Percentiles rank a stretch among this genome's conserved stretches.
Evolutionary conservation across 148 eudicot genomes (phyloP).

Genomic region (Amaranthus hypochondriacus): DNA sequence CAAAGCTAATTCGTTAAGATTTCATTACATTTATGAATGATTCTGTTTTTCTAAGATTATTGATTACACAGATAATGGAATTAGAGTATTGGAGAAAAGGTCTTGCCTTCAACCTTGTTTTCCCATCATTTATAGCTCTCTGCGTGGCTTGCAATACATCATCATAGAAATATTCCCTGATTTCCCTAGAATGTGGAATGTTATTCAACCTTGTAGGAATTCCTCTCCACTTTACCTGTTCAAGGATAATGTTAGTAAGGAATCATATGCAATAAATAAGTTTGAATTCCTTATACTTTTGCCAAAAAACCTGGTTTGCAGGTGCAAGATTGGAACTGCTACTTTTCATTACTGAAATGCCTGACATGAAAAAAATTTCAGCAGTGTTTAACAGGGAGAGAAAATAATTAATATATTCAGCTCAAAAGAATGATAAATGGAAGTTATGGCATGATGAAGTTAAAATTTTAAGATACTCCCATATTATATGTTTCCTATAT

Average conservation of each 20-base stretch:
- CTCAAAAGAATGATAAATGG: background rate
- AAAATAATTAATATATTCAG: background rate
- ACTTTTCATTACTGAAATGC: constrained; percentile 36
- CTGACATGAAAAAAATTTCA: constrained; percentile 25
- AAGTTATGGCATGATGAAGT: background rate
- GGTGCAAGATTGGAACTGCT: constrained; percentile 31
- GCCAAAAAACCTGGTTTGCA: constrained; percentile 35
- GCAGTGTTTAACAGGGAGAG: background rate
- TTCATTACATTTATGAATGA: background rate
- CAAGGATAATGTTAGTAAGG: constrained; percentile 31
- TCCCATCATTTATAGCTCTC: constrained; percentile 75
- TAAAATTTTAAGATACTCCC: background rate
- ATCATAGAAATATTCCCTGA: constrained; percentile 85
- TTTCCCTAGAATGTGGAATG: constrained; percentile 95
- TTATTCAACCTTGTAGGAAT: constrained; percentile 95
- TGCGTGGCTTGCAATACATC: constrained; percentile 87
- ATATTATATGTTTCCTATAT: background rate
- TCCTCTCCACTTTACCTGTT: constrained; percentile 83
- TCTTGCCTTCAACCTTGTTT: constrained; percentile 70
- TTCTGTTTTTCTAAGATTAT: background rate
- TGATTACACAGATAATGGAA: background rate
- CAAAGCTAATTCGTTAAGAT: background rate
- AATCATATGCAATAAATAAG: background rate
- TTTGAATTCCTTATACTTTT: background rate
- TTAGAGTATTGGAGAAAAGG: background rate